Evolutionary conservation across 805 yeast species (phyloP).

Genomic region (Yarrowia sp.): DNA sequence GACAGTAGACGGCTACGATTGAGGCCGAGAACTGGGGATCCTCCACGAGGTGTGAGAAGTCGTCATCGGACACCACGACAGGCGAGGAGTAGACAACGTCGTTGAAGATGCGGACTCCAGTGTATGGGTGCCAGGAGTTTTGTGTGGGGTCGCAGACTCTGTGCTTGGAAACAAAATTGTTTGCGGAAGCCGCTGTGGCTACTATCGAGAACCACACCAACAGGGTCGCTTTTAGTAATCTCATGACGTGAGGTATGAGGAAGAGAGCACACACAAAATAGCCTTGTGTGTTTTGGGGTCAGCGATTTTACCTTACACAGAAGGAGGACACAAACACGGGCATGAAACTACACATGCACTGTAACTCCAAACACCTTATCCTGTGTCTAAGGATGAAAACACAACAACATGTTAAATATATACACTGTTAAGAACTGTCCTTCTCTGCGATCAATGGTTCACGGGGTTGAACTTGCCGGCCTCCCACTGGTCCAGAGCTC

Average conservation of each 20-base stretch:
- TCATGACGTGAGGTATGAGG: conserved; percentile 20
- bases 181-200: conserved; percentile 14
- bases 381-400: too few species aligned
- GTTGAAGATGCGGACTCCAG: conserved; percentile 22
- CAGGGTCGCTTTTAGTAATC: background rate
- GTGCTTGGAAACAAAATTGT: conserved; percentile 13
- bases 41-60: conserved; percentile 17
- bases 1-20: conserved; percentile 18
- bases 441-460: too few species aligned
- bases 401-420: background rate
- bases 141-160: conserved; percentile 22
- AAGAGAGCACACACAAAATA: background rate
- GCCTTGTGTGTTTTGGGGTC: background rate
- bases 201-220: conserved; percentile 16
- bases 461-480: conserved; percentile 22
- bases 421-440: background rate
- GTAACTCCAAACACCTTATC: background rate
- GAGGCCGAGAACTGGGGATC: conserved; percentile 20
- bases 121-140: conserved; percentile 24
- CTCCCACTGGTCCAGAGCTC: conserved; percentile 22
- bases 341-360: background rate
- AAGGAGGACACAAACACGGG: too few species aligned
- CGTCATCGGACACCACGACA: background rate
- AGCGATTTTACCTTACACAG: background rate
- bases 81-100: conserved; percentile 19